phyloP scores from a whole-genome alignment of 78 protist species.

The Dictyostelium citrinum region DNA sequence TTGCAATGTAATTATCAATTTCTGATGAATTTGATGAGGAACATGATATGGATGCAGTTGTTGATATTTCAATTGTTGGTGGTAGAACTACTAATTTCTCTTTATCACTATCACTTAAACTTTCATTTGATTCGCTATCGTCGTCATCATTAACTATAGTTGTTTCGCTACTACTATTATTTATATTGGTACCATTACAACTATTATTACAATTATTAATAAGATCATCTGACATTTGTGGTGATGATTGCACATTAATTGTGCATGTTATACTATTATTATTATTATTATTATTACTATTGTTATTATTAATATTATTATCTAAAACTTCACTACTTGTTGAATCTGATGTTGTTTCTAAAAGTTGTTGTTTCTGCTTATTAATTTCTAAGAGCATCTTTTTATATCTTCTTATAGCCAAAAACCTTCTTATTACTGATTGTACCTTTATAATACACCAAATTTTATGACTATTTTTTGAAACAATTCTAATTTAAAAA shows the following conservation, averaged over 20 bases:
- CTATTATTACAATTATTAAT: background rate
- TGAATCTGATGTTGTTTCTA: background rate
- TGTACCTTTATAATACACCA: constrained; percentile 75
- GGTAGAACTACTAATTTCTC: background rate
- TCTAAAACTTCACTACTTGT: background rate
- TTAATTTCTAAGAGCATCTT: background rate
- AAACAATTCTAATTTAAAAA: constrained; percentile 19
- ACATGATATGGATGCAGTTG: background rate
- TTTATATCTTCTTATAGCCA: constrained; percentile 18
- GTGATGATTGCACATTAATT: background rate
- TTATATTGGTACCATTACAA: background rate
- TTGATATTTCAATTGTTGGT: background rate
- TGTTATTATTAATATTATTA: background rate
- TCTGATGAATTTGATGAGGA: background rate
- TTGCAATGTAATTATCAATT: background rate
- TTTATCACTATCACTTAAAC: background rate
- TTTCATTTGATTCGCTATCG: background rate
- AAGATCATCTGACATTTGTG: background rate
- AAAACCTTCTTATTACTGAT: constrained; percentile 36
- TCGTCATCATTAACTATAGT: background rate
- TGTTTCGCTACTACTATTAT: background rate
- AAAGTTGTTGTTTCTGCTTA: constrained; percentile 12
- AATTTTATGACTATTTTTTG: constrained; percentile 54
- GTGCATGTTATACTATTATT: background rate
- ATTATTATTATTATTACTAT: background rate